Evolutionary conservation across 2,329 filamentous ascomycete species (phyloP), one percentile per base, ranked within the genome.

Genomic region (Cyphellophora attinorum): DNA sequence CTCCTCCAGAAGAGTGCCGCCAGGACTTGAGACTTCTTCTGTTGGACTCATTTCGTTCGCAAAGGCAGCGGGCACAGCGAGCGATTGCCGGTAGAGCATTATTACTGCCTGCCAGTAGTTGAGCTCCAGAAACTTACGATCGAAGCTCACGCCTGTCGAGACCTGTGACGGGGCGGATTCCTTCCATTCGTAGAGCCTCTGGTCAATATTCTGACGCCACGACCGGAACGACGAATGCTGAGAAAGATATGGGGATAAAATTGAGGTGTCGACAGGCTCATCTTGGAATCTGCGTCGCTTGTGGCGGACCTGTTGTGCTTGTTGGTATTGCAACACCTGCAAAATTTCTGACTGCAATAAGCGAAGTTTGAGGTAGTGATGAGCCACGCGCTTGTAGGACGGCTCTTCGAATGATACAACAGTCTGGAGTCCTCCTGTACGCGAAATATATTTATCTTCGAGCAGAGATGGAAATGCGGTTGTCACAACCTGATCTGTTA

Each of bases 41-140:
- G 71, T 65, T 2, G 68, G 66, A 27, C 65, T 71, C 5, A 77
- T 77, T 59, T 95, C 89, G 35, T 78, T 78, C 35, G 88, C 85
- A 38, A 96, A 77, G 51, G 86, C 77, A 27, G 81, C 76, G 1
- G 89, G 89, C 12, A 94, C 84, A 31, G 84, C 81, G 41, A 94
- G 60, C 56, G 86, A 91, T 58, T 94, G 89, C 36, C 89, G 72
- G 56, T 96, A 96, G 13, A 96, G 72, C 80, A 95, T 86, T 47
- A 95, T 93, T 41, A 96, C 79, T 3, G 86, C 85, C 56, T 95
- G 89, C 88, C 89, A 96, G 59, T 96, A 96, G 57, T 96, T 96
- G 41, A 96, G 70, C 50, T 95, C 85, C 4, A 95, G 62, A 50
- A 96, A 94, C 37, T 94, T 81, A 2, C 84, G 78, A 1, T 83